Evolutionary conservation across 2,329 filamentous ascomycete species (phyloP), one percentile per base, ranked within the genome.

Genomic region (Decorospora gaudefroyi): DNA sequence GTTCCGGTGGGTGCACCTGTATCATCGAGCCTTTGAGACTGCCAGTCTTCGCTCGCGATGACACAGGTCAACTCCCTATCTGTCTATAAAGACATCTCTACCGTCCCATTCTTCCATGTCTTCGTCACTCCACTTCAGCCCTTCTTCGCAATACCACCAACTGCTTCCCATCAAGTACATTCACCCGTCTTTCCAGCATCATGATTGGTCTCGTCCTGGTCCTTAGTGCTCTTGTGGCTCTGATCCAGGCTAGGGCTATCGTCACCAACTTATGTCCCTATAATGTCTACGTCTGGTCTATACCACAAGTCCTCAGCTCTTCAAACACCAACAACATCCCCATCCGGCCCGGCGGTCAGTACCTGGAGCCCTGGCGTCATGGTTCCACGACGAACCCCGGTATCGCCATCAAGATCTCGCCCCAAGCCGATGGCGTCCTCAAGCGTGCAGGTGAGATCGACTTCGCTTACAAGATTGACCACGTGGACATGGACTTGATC

Each of bases 361-460:
- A 63, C 37, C 49, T 52, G 27, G 61, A 65, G 41, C 48, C 55
- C 16, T 64, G 53, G 48, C 62, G 48, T 32, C 34, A 41, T 32
- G 62, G 60, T 16, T 52, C 55, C 7, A 12, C 26, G 1, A 27
- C 27, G 11, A 57, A 49, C 29, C 55, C 57, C 12, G 61, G 62
- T 7, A 45, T 65, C 15, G 51, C 62, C 38, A 57, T 64, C 46
- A 65, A 65, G 50, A 33, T 64, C 21, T 62, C 57, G 8, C 30
- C 47, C 22, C 33, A 52, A n/a, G 15, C 39, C 10, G 43, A 65
- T 16, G 61, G 59, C 31, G 55, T 65, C 35, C 8, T 46, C 43
- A 40, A 44, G 15, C 42, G 30, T 25, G 53, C 49, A 21, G 36
- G 44, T 19, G 56, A 64, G 44, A 51, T 64, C 28, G 33, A 65